Evolutionary conservation across 208 protist species (phyloP), one percentile per base, ranked within the genome.

Genomic region (Crithidia brevicula): DNA sequence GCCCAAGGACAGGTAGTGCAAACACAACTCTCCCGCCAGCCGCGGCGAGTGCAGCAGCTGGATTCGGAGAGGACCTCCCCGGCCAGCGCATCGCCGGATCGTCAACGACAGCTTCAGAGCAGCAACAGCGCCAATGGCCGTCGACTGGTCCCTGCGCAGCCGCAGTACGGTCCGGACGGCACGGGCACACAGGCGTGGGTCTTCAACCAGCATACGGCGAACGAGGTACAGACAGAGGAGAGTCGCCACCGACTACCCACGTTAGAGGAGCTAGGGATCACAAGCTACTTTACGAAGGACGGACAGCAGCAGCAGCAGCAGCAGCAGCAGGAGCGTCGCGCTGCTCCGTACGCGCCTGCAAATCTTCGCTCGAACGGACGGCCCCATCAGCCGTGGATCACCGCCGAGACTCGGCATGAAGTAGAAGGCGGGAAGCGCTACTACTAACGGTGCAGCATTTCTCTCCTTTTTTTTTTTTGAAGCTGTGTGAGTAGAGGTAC

Each of bases 181-280:
- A 49, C 27, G 27, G 58, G 56, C n/a, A 50, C 51, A 5, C 66
- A 71, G 61, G 43, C 65, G 1, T 84, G 79, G 79, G 57, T 57
- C n/a, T 84, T 74, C 47, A 63, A 63, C 20, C 79, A 84, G 54
- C 45, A 84, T 13, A 80, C 77, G 36, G 27, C 23, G 6, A 70
- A 76, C 46, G 18, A 54, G n/a, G 74, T 74, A 18, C 45, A 51
- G 5, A 65, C 62, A 7, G 47, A 53, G 52, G 59, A 57, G 22
- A 57, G 28, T 20, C 62, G 58, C 15, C 73, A 57, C 3, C 58
- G 61, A 27, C 52, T 73, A n/a, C 79, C 79, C 3, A 84, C 79
- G 16, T 58, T 84, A 22, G 62, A 84, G 69, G 73, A 84, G 60
- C 65, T 84, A 30, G 79, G 79, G 27, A 76, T 84, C 28, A 72